Base-by-base conservation (phyloP, 495 filamentous ascomycete genomes). In the Xylaria nigripes region DNA sequence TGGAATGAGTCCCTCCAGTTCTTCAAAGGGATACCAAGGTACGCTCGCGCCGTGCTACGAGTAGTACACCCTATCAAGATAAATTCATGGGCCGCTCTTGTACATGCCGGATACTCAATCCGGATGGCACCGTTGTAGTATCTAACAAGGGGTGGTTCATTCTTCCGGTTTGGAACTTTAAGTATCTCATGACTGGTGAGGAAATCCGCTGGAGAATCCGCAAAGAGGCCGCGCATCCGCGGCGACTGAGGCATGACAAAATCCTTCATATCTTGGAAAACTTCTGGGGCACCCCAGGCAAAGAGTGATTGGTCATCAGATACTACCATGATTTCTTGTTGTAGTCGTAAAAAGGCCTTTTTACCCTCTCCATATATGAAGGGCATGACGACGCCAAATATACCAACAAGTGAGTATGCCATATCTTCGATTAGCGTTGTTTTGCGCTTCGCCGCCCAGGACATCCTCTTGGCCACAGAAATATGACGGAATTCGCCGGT, bases 221-320 rank as follows among this genome's bases (percentile, higher is more conserved):
- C 52, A 34, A 55, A 49, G 3, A 48, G 24, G 2, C 45, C 52
- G 34, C 41, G 45, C 36, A 41, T 54, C 5, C 9, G 15, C 0
- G 44, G n/a, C 24, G n/a, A 13, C 24, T 16, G 22, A 12, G 32
- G 22, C 24, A 5, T 43, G 10, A 38, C 9, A 42, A 48, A 48
- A 44, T 9, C 16, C 3, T 48, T 32, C 23, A 53, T 46, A n/a
- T 53, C 50, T 6, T 15, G 19, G 18, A 53, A 53, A 2, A 46
- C 30, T 21, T 19, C 27, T 7, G 42, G 50, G 15, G 42, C 30
- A 27, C 50, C 32, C 58, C 61, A 61, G 3, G 58, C 54, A 36
- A 63, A 61, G 29, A 63, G 58, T 16, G 52, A 56, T 9, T 63
- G 54, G 41, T 63, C 51, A 53, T 66, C 51, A 3, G 59, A 56